Conservation (phyloP, 768 basidiomycete species). For the Boletellus ananiceps region DNA sequence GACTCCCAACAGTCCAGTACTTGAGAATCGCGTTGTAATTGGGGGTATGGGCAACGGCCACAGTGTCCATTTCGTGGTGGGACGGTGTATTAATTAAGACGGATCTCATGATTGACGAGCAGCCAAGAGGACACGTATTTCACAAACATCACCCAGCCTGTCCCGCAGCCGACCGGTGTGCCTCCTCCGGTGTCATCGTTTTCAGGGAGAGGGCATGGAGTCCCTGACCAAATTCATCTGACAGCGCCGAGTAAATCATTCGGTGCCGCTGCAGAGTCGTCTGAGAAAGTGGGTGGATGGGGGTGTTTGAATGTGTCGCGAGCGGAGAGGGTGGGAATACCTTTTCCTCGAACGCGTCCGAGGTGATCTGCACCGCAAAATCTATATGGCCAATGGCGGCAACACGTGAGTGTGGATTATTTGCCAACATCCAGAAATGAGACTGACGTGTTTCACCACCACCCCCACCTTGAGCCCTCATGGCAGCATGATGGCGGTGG, state of each 20-base stretch:
- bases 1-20: constrained; percentile 2
- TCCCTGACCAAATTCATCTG: constrained; percentile 65
- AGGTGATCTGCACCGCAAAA: constrained; percentile 72
- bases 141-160: constrained; percentile 23
- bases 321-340: constrained; percentile 35
- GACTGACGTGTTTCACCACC: constrained; percentile 80
- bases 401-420: constrained; percentile 22
- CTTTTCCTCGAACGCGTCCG: constrained; percentile 69
- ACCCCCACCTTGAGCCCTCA: constrained; percentile 64
- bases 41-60: constrained; percentile 14
- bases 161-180: constrained; percentile 19
- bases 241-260: constrained; percentile 67
- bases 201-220: constrained; percentile 75
- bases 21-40: constrained; percentile 19
- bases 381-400: constrained; percentile 40
- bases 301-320: constrained; percentile 2
- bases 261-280: constrained; percentile 77
- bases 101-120: constrained; percentile 29
- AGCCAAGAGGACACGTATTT: constrained; percentile 11
- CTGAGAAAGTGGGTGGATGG: constrained; percentile 35
- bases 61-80: constrained; percentile 19
- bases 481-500: constrained; percentile 80
- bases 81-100: constrained; percentile 28
- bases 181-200: constrained; percentile 63
- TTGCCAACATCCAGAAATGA: constrained; percentile 12